Evolutionary conservation across 2,329 filamentous ascomycete species (phyloP), one percentile per base, ranked within the genome.

Genomic region (Talaromyces sp.): DNA sequence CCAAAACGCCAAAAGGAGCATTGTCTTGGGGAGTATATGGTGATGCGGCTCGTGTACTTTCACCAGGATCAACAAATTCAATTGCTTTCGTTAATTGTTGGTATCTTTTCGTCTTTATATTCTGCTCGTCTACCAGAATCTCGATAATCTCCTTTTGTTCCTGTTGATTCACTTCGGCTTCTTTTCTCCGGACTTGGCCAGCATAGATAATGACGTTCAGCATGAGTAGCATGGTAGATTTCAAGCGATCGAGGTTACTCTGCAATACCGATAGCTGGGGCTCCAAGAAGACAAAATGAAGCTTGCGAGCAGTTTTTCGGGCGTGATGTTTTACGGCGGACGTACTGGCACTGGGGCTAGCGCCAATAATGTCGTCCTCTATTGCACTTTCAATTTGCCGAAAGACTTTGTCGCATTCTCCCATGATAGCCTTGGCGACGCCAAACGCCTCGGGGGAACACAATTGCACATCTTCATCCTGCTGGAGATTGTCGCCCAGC

Each of bases 401-500:
- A 40, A 40, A 40, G 36, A 40, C 36, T n/a, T 40, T 40, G 36
- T 40, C 36, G 16, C 36, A 40, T 40, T 40, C 36, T 5, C 36
- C 36, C 36, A 40, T 40, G 36, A 40, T 40, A 3, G n/a, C 14
- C 36, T n/a, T 40, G 5, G 36, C 36, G 14, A 40, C 36, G 14
- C 36, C 7, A 14, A 40, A 40, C 14, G 36, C 36, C 5, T 40
- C 36, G 5, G 36, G 36, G 16, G 36, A 40, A n/a, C n/a, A 40
- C n/a, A 40, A n/a, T 40, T 40, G 7, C 16, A 40, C 36, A 40
- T 40, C n/a, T 40, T 40, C 36, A n/a, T 40, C 36, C n/a, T 40
- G 36, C 36, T 40, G 36, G 1, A 75, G 63, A 3, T 52, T 61
- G 10, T 67, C 59, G 3, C 68, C 69, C 1, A 75, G 65, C 47